phyloP scores from a whole-genome alignment of 2,329 filamentous ascomycete species.

The Ascochyta fabae region DNA sequence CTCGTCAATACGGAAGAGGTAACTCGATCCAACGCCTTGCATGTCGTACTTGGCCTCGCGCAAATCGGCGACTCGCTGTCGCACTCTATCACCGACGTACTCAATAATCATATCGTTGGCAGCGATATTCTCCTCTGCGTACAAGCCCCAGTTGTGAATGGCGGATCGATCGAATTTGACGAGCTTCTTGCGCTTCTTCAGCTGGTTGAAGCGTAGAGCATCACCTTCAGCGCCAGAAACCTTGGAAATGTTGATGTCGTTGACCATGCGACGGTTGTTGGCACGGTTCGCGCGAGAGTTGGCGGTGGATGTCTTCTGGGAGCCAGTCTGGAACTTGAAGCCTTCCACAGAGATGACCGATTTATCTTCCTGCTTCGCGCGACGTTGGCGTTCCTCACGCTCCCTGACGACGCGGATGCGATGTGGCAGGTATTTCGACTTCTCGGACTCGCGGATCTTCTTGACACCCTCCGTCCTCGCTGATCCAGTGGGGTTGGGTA shows the following conservation, averaged over 20 bases:
- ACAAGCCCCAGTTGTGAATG: slow-evolving; percentile 98
- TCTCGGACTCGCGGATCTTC: slow-evolving; percentile 95
- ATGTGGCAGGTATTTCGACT: slow-evolving; percentile 97
- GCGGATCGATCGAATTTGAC: slow-evolving; percentile 97
- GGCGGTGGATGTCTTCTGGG: slow-evolving; percentile 83
- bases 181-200: slow-evolving; percentile 99
- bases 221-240: slow-evolving; percentile 78
- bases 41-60: slow-evolving; percentile 91
- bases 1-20: slow-evolving; percentile 97
- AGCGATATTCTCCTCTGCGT: slow-evolving; percentile 95
- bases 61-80: slow-evolving; percentile 96
- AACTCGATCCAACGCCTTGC: slow-evolving; percentile 96
- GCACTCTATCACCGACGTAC: slow-evolving; percentile 96
- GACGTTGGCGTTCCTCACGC: slow-evolving; percentile 87
- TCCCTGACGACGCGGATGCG: slow-evolving; percentile 95
- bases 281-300: slow-evolving; percentile 93
- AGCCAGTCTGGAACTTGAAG: slow-evolving; percentile 68
- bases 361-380: slow-evolving; percentile 66
- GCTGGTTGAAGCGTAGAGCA: slow-evolving; percentile 95
- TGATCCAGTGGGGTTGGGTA: slow-evolving; percentile 82
- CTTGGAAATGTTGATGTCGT: slow-evolving; percentile 95
- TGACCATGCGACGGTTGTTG: slow-evolving; percentile 92
- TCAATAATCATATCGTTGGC: slow-evolving; percentile 99
- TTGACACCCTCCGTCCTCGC: slow-evolving; percentile 92
- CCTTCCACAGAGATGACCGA: slow-evolving; percentile 43